Conservation (phyloP, 768 basidiomycete genomes). For the Glaciozyma martinii region DNA sequence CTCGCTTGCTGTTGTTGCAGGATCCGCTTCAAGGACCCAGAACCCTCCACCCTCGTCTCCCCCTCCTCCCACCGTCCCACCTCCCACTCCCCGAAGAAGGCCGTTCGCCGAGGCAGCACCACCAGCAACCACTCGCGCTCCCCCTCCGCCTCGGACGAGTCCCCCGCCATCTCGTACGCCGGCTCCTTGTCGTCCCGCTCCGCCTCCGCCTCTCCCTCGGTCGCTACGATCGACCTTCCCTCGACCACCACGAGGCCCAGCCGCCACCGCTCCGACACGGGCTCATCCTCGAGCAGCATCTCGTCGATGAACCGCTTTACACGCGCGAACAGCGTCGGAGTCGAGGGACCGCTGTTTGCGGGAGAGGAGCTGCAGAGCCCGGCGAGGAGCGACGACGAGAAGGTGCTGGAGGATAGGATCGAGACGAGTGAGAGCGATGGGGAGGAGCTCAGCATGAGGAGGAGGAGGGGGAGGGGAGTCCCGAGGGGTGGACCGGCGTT, state of each 20-base stretch:
- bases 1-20: constrained; percentile 1
- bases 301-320: constrained; percentile 7
- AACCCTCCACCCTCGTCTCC: constrained; percentile 6
- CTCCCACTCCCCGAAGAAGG: background rate
- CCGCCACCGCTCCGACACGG: background rate
- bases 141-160: background rate
- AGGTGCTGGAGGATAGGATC: background rate
- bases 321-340: constrained; percentile 16
- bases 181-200: background rate
- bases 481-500: too few species aligned
- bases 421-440: constrained; percentile 3
- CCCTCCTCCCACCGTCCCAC: background rate
- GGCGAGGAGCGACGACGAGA: background rate
- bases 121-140: background rate
- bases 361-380: background rate
- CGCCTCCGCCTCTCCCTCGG: background rate
- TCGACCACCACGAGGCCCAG: background rate
- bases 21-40: constrained; percentile 29
- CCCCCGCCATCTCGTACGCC: too few species aligned
- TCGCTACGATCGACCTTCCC: background rate
- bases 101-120: background rate
- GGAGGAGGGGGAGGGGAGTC: background rate
- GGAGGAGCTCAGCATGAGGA: background rate
- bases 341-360: constrained; percentile 24
- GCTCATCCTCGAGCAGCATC: background rate